Evolutionary conservation across 495 filamentous ascomycete species (phyloP), one percentile per base, ranked within the genome.

Genomic region (Halenospora varia): DNA sequence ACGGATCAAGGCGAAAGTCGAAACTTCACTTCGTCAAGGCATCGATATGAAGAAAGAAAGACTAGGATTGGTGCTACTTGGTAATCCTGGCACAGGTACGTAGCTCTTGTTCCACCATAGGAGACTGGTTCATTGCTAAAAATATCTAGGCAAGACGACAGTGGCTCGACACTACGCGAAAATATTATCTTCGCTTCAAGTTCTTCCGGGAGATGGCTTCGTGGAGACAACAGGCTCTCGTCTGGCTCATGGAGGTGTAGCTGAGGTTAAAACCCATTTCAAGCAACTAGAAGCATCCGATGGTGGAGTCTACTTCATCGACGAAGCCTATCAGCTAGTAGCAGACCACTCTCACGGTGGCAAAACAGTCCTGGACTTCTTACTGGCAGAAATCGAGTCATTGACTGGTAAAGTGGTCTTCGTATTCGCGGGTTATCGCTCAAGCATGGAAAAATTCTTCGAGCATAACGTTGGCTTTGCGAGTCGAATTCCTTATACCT

Each of bases 381-480:
- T 93, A 0, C 78, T 95, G 0, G 81, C 84, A 0, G 87, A 92
- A 60, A 79, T 91, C 25, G 88, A 93, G 66, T 89, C 90, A 42
- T 71, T 83, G 17, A 82, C 76, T 1, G 90, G 90, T 0, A 89
- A 89, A 66, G 68, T 93, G 10, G 85, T 88, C 0, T 86, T 95
- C 55, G 79, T 95, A 13, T 74, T 92, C 3, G 88, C 89, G 0
- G 89, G 90, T 0, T 93, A 93, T 70, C 79, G 80, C 51, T 83
- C 83, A 53, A 73, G 87, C 54, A 95, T 95, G 89, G 88, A 93
- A 66, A 76, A 74, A 10, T 90, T 95, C 70, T 90, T 89, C 51
- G 80, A 77, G 0, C 88, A 92, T 59, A 93, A 92, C 55, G 87
- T 85, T 0, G 88, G 90, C 1, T 68, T 94, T 9, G 72, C 80